Base-by-base conservation (phyloP, 83 land plant species). In the Diphasiastrum complanatum region DNA sequence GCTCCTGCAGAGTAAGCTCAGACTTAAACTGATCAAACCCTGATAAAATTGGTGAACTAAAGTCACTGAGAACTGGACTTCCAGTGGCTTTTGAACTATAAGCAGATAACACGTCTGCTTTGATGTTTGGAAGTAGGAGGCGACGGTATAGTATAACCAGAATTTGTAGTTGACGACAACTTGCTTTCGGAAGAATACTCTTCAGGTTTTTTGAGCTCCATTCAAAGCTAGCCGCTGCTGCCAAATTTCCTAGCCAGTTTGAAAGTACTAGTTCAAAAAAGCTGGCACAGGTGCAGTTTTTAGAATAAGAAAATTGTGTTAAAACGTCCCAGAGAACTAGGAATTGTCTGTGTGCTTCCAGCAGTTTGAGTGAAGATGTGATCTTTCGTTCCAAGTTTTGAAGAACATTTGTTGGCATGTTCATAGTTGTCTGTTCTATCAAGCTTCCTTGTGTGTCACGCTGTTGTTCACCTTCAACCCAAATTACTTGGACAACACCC, bases 321-420 rank as follows among this genome's bases (percentile, higher is more conserved):
- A 70, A 1, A 32, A 70, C 58, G 24, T 70, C 74, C 74, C 74
- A 70, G 51, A 70, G 48, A 31, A 70, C 49, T 37, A 70, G 54
- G 22, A 70, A 31, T 31, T 47, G 51, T 32, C 37, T 33, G 19
- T 22, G 34, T 11, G 41, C 46, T 29, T 70, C 69, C 28, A 70
- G n/a, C 24, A 64, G 68, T 14, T 30, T 49, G 37, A 70, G 38
- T 29, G 69, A 30, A 8, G 67, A 49, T 25, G 49, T 27, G n/a
- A 69, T 28, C 25, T 34, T 65, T 30, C 33, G 29, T 14, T 47
- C 33, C 72, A 66, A 69, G 49, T 29, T 49, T 3, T 31, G 41
- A 1, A 63, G 34, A 47, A 35, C 48, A 8, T 43, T 27, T 2
- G 47, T 4, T 8, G 60, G 20, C 14, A 63, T 47, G 33, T 70